Conservation (phyloP, 495 filamentous ascomycete species). For the Letharia lupina region DNA sequence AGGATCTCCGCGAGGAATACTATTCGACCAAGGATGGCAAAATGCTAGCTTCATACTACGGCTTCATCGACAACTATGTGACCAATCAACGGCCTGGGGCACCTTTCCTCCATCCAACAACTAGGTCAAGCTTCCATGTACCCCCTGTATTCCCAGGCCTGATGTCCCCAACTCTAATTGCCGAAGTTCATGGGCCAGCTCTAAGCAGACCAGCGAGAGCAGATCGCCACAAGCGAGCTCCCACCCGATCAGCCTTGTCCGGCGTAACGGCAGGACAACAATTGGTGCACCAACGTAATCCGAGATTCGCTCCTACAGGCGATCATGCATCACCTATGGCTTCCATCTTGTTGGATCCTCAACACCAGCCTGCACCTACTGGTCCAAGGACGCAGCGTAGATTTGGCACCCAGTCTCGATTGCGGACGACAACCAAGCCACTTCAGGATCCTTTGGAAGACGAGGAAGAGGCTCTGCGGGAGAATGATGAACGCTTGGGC, state of each 20-base stretch:
- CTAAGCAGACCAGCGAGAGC: constrained; percentile 12
- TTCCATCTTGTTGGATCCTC: constrained; percentile 75
- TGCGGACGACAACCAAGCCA: constrained; percentile 36
- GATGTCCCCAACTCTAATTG: constrained; percentile 50
- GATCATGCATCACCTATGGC: constrained; percentile 36
- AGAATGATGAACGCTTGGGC: constrained; percentile 23
- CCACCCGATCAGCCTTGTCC: constrained; percentile 15
- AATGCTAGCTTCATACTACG: constrained; percentile 90
- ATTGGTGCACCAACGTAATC: constrained; percentile 27
- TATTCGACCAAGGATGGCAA: constrained; percentile 93
- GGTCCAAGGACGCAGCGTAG: constrained; percentile 39
- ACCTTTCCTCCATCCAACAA: constrained; percentile 43
- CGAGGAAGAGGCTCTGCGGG: constrained; percentile 34
- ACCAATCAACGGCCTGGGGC: constrained; percentile 50
- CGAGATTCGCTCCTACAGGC: constrained; percentile 26
- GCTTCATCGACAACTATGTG: constrained; percentile 85
- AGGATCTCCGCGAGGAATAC: constrained; percentile 79
- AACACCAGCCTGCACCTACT: constrained; percentile 67
- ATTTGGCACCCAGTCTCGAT: constrained; percentile 43
- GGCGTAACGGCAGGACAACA: constrained; percentile 16
- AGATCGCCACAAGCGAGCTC: constrained; percentile 30
- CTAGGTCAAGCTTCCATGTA: constrained; percentile 55
- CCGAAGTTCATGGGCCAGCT: constrained; percentile 40
- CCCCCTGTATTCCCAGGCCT: constrained; percentile 69
- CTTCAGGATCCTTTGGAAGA: constrained; percentile 37